A percentile compares a stretch with the other conserved stretches of the same genome.
Conservation (phyloP, 805 yeast species). For the Metschnikowia kunwiensis region DNA sequence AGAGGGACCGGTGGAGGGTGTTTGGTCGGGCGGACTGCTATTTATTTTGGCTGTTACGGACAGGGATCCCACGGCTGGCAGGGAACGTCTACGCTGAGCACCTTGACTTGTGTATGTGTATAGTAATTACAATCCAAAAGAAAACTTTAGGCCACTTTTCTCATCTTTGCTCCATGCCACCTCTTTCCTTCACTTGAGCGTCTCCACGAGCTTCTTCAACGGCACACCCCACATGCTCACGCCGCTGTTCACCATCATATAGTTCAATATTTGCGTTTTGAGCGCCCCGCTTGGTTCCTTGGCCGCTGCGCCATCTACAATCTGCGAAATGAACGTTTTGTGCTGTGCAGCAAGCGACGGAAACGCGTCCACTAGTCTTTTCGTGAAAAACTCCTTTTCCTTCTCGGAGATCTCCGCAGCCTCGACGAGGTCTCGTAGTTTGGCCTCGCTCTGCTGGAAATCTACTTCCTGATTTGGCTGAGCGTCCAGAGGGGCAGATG, state of each 20-base stretch:
- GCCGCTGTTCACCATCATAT: slow-evolving; percentile 57
- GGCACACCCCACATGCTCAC: slow-evolving; percentile 68
- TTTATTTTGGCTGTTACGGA: no score
- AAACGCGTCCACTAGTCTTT: slow-evolving; percentile 13
- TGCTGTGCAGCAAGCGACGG: slow-evolving; percentile 10
- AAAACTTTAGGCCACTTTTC: no score
- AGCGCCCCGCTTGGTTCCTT: slow-evolving; percentile 19
- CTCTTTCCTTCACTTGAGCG: slow-evolving; percentile 1
- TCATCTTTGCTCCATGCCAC: no score
- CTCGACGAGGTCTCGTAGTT: slow-evolving; percentile 10
- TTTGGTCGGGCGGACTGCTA: no score
- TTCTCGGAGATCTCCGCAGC: slow-evolving; percentile 3
- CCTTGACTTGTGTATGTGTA: no score
- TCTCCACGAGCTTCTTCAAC: slow-evolving; percentile 46
- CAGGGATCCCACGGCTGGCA: no score
- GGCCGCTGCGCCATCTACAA: slow-evolving; percentile 9
- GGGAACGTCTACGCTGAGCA: no score
- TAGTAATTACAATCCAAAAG: no score
- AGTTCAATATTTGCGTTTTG: slow-evolving; percentile 41
- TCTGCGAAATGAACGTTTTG: slow-evolving; percentile 13
- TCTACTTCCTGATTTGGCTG: background rate
- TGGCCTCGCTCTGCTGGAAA: slow-evolving; percentile 3
- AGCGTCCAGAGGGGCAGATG: background rate
- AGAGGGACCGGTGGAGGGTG: no score
- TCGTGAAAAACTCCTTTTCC: slow-evolving; percentile 11